Percentiles rank a stretch among this genome's conserved stretches.
Evolutionary conservation across 2,329 filamentous ascomycete genomes (phyloP).

Genomic region (Sporothrix schenckii): DNA sequence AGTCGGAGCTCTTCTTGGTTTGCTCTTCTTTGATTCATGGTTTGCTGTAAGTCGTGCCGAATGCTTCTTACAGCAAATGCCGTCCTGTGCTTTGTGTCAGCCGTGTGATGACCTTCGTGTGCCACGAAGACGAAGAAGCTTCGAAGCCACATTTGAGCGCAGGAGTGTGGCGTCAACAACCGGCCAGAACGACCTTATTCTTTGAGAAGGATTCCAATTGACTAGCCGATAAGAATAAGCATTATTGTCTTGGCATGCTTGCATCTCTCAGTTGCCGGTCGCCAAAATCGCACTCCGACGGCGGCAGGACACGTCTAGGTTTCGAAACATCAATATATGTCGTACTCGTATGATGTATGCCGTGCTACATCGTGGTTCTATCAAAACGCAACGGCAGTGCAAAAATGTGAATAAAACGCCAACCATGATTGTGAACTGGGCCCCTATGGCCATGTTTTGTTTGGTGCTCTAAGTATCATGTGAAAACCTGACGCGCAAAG

Average conservation of each 20-base stretch:
- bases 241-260: conserved; percentile 18
- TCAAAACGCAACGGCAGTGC: background rate
- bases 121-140: background rate
- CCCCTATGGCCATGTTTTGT: background rate
- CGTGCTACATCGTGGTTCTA: no score
- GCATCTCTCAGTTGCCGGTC: background rate
- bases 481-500: background rate
- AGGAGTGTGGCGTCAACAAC: background rate
- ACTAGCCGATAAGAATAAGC: conserved; percentile 3
- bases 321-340: conserved; percentile 10
- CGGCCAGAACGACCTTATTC: background rate
- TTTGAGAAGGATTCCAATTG: background rate
- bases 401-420: background rate
- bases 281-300: conserved; percentile 3
- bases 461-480: background rate
- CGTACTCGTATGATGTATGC: no score
- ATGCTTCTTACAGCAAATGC: no score
- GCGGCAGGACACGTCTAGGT: background rate
- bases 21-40: no score
- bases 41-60: no score
- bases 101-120: no score
- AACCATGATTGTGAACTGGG: background rate
- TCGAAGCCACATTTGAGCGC: background rate
- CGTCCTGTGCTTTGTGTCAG: no score
- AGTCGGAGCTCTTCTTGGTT: no score